A percentile compares a stretch with the other conserved stretches of the same genome.
These are phyloP conservation scores for Teratosphaeria nubilosa DNA, from an alignment of 2,329 filamentous ascomycete genomes.

Conservation along the genomic window DNA sequence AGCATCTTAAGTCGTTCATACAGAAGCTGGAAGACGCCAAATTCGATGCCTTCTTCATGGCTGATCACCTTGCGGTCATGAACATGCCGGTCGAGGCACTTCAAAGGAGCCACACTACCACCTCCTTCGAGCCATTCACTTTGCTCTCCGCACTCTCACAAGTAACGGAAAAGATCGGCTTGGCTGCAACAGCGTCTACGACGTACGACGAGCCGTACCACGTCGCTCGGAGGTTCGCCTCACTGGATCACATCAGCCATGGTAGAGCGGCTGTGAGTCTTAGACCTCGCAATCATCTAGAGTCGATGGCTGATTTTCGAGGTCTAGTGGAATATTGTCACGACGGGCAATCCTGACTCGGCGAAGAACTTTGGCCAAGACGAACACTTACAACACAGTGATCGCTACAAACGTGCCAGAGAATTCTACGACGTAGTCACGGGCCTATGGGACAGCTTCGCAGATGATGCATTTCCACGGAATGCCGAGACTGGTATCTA, in stretches of 20 bases:
- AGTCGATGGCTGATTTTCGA: background rate
- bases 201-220: conserved; percentile 30
- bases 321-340: conserved; percentile 42
- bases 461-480: conserved; percentile 45
- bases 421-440: conserved; percentile 31
- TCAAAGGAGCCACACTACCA: conserved; percentile 48
- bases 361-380: conserved; percentile 38
- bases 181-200: conserved; percentile 3
- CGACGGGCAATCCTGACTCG: conserved; percentile 37
- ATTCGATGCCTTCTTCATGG: conserved; percentile 44
- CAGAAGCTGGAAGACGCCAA: conserved; percentile 41
- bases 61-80: conserved; percentile 32
- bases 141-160: conserved; percentile 37
- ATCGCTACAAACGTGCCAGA: conserved; percentile 40
- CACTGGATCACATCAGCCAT: conserved; percentile 29
- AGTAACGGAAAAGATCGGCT: conserved; percentile 31
- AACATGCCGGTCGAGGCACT: conserved; percentile 44
- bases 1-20: conserved; percentile 43
- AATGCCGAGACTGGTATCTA: conserved; percentile 39
- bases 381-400: conserved; percentile 38
- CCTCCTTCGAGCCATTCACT: conserved; percentile 42
- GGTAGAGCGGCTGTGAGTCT: conserved; percentile 23
- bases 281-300: background rate
- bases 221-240: conserved; percentile 28
- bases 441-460: conserved; percentile 28